Evolutionary conservation across 257 asterid genomes (phyloP), one percentile per base, ranked within the genome.

Genomic region (Cynanchum wilfordii): DNA sequence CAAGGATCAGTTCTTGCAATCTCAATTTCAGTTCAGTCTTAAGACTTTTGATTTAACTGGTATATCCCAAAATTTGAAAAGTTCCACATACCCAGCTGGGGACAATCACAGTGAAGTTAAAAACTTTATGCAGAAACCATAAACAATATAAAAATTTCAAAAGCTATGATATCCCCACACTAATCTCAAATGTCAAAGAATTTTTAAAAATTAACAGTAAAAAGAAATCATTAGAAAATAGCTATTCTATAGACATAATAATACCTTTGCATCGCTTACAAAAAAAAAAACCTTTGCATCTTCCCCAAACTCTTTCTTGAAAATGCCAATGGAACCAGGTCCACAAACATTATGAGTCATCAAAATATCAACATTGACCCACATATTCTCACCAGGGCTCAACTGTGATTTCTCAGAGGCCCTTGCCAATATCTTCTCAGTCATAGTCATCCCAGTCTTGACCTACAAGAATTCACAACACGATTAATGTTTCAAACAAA

Each of bases 281-380:
- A n/a, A n/a, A n/a, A n/a, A n/a, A n/a, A n/a, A n/a, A n/a, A 33
- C 99, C 99, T 89, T 94, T 1, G 98, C 97, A 83, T 94, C 76
- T 80, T 89, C 75, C 49, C 97, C 99, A 77, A 91, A 94, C 82
- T 94, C 96, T 71, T 73, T 87, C 90, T 91, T 91, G 89, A 91
- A 91, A 74, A 88, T 90, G 59, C 95, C 97, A 75, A 88, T 75
- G 44, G 89, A 40, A 82, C 87, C 93, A 52, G 97, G 97, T 42
- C 99, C 99, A 80, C 95, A 86, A 73, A 87, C 96, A 77, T 94
- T 97, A 77, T 91, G 96, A 19, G 97, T 94, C 97, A 94, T 94
- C 93, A 94, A 74, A 76, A 89, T 75, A 87, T 94, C 97, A 69
- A 91, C 86, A 76, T 94, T 83, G n/a, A 86, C 95, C 99, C 98